These are phyloP conservation scores for Heteromeles arbutifolia DNA, from an alignment of 306 rosid genomes.

Conservation along the genomic window DNA sequence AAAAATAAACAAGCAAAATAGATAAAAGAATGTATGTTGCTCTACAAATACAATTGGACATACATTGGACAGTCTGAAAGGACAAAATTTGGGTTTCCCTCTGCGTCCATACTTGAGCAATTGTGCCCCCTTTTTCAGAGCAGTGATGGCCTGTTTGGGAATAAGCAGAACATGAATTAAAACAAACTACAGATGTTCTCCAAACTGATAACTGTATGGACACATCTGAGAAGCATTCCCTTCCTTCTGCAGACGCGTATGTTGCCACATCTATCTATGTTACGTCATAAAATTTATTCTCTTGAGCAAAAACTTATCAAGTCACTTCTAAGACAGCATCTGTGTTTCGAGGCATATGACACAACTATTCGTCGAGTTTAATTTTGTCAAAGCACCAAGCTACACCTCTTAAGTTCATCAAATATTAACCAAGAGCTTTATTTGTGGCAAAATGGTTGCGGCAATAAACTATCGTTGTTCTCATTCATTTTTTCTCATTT, in stretches of 20 bases:
- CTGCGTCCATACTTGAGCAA: constrained; percentile 97
- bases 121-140: constrained; percentile 86
- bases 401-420: neutral
- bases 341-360: neutral
- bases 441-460: neutral
- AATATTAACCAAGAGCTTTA: neutral
- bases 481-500: neutral
- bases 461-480: neutral
- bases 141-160: constrained; percentile 73
- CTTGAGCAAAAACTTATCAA: neutral
- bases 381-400: neutral
- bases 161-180: constrained; percentile 5
- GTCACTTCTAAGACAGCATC: neutral
- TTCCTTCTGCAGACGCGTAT: neutral
- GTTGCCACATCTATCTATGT: neutral
- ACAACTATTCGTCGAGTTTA: neutral
- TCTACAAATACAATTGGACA: constrained; percentile 22
- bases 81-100: constrained; percentile 94
- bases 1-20: neutral
- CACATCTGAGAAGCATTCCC: neutral
- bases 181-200: neutral
- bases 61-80: constrained; percentile 90
- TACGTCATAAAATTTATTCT: neutral
- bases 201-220: neutral
- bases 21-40: neutral